Evolutionary conservation across 75 land plant genomes (phyloP), one percentile per base, ranked within the genome.

Genomic region (Sequoiadendron giganteum): DNA sequence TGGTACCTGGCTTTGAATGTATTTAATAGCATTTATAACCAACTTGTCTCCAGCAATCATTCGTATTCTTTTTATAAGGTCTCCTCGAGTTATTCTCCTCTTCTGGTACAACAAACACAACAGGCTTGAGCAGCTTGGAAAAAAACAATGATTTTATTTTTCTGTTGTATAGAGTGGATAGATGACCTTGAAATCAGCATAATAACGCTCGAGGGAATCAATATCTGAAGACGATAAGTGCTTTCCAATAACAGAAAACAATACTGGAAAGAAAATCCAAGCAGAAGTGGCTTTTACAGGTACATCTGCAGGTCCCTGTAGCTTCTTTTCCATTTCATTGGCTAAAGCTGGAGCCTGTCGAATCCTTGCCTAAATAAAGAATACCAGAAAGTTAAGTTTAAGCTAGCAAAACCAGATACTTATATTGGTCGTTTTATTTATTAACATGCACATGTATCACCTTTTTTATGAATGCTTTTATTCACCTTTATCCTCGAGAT

Each of bases 171-270:
- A 19, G 10, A 42, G 84, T 10, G 16, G 30, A 42, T 42, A 82
- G 30, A 42, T 82, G 11, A 82, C 84, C 84, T 82, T 82, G 49
- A 82, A 82, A 42, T 82, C 49, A 45, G 84, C 28, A 82, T 82
- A 45, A 30, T 82, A 47, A 16, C 30, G 49, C 48, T 82, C 1
- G 28, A 82, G 84, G 11, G 14, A 82, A 4, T 42, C 84, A 39
- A 82, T 43, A 28, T 19, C 43, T 82, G 84, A 42, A 42, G 45
- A 1, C 25, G 84, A 16, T 82, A 82, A 82, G 19, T 82, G n/a
- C 49, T 82, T 82, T 43, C 30, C 49, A 82, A 82, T 82, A 21
- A 82, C 30, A 43, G 43, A 82, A 43, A 82, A 82, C 49, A 82
- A 82, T 11, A 42, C 38, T 42, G 84, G 84, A 82, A 82, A 81